A percentile compares a stretch with the other conserved stretches of the same genome.
Evolutionary conservation across 805 yeast genomes (phyloP).

Genomic region (Suhomyces vadensis): DNA sequence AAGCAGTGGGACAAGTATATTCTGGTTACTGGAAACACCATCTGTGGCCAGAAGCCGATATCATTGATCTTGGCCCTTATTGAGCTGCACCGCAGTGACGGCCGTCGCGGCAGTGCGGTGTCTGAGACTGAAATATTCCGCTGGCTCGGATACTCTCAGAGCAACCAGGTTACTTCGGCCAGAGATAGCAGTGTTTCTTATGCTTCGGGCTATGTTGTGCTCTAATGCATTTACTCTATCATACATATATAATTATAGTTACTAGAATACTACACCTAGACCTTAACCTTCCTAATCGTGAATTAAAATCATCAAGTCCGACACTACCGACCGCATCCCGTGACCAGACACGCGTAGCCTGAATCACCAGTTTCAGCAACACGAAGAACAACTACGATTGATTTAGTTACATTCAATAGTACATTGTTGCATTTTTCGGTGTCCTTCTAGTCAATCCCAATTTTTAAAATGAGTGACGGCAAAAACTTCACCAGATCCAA

Average conservation of each 20-base stretch:
- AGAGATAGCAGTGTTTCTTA: conserved; percentile 87
- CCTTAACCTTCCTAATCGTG: too few species aligned
- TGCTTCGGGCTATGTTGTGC: conserved; percentile 67
- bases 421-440: too few species aligned
- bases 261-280: too few species aligned
- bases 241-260: too few species aligned
- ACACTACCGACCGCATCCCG: too few species aligned
- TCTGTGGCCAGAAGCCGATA: conserved; percentile 90
- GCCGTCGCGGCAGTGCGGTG: conserved; percentile 11
- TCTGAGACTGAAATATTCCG: conserved; percentile 39
- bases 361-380: not conserved
- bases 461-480: conserved; percentile 43
- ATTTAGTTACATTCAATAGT: too few species aligned
- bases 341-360: conserved; percentile 1
- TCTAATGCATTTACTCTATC: too few species aligned
- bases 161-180: conserved; percentile 49
- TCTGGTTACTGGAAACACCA: conserved; percentile 74
- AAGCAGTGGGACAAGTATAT: conserved; percentile 68
- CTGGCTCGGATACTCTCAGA: conserved; percentile 84
- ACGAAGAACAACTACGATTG: too few species aligned
- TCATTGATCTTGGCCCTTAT: conserved; percentile 58
- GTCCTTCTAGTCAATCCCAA: too few species aligned
- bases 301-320: too few species aligned
- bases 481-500: conserved; percentile 42
- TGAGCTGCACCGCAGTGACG: conserved; percentile 34